These are phyloP conservation scores for Globisporangium apiculatum DNA, from an alignment of 352 stramenopile species.

Conservation along the genomic window DNA sequence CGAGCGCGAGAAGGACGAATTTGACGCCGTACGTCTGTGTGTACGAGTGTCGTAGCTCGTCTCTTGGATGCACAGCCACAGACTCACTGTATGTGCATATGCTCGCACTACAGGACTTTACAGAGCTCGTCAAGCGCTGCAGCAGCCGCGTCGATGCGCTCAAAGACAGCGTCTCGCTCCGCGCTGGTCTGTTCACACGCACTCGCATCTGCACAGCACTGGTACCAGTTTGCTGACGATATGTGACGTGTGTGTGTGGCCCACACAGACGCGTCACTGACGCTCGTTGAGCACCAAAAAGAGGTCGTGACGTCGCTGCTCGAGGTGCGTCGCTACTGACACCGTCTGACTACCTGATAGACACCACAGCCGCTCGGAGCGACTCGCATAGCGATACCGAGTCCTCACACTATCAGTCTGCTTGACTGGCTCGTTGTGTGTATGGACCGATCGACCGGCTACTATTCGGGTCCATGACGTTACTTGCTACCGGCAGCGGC, in stretches of 20 bases:
- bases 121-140: constrained; percentile 71
- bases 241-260: no score
- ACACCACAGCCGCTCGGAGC: no score
- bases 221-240: no score
- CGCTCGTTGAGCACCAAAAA: constrained; percentile 43
- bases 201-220: no score
- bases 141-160: constrained; percentile 50
- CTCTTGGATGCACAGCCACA: background rate
- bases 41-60: background rate
- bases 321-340: constrained; percentile 24
- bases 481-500: constrained; percentile 20
- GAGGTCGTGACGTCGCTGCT: constrained; percentile 70
- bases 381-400: no score
- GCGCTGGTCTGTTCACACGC: no score
- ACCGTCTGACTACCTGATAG: no score
- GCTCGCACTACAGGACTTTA: constrained; percentile 34
- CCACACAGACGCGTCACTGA: constrained; percentile 14
- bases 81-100: constrained; percentile 9
- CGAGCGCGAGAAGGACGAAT: constrained; percentile 69
- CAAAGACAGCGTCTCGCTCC: constrained; percentile 22
- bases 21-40: constrained; percentile 41
- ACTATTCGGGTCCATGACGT: no score
- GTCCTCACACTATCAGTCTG: no score
- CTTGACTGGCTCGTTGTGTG: no score
- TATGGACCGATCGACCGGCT: background rate